Base-by-base conservation (phyloP, 1,284 basidiomycete species). In the Dichomitus squalens region DNA sequence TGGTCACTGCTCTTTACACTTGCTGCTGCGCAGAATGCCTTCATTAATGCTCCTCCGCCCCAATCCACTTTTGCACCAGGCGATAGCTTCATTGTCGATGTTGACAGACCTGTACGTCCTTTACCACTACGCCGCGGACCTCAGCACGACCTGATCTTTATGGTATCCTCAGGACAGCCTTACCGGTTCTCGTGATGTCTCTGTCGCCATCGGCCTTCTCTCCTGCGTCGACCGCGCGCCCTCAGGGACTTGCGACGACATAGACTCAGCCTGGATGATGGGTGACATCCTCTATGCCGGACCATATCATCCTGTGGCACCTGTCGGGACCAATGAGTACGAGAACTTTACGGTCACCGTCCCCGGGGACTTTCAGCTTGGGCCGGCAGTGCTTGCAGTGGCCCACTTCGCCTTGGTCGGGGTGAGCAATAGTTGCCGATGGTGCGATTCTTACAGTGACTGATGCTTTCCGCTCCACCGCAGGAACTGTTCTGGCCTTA, bases 231-330 rank as follows among this genome's bases (percentile, higher is more conserved):
- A 47, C 11, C 41, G 51, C 18, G 25, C 41, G 4, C 52, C 55
- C 44, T 0, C 49, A 0, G 56, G 57, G 11, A 57, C 49, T 44
- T 29, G 58, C 68, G 2, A 77, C 74, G 59, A 52, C 18, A 43
- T 47, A 23, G 49, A 49, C 49, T 53, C 63, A 35, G 53, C 61
- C 4, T 60, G 75, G 9, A 60, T 62, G 2, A 61, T 84, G 18
- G 81, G 81, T 2, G 63, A 49, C 4, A 59, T 79, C 50, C 71
- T 84, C 35, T 83, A 81, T 66, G 69, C 68, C 9, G 81, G 82
- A 5, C 54, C 64, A 0, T 85, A 73, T 65, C 59, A 70, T 20
- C 81, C 81, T n/a, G n/a, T n/a, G n/a, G 0, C 31, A 46, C 16
- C 27, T 49, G 18, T 21, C 39, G 29, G 12, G 11, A 6, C 39